These are phyloP conservation scores for Aspergillus coremiiformis DNA, from an alignment of 495 filamentous ascomycete species.

Conservation along the genomic window DNA sequence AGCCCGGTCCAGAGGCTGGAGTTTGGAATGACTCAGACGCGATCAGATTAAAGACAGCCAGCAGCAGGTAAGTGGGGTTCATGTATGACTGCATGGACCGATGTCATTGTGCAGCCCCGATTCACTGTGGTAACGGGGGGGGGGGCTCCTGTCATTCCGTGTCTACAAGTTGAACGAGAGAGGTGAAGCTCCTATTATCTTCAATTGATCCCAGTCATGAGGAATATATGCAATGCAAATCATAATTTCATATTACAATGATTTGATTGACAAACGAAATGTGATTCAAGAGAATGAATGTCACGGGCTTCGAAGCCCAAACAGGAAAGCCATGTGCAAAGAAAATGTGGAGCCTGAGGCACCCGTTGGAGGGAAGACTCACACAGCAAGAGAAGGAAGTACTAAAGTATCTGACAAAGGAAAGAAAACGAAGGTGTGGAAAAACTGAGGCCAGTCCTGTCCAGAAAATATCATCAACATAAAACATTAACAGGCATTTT, in stretches of 20 bases:
- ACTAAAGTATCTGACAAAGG: slow-evolving; percentile 17
- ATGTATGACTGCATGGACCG: neutral
- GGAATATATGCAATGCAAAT: slow-evolving; percentile 26
- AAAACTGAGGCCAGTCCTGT: slow-evolving; percentile 7
- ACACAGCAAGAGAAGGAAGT: no score
- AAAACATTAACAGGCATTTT: slow-evolving; percentile 22
- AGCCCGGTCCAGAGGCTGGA: no score
- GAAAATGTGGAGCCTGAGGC: neutral
- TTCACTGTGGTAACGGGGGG: no score
- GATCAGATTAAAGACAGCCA: neutral
- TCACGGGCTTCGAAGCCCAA: slow-evolving; percentile 4
- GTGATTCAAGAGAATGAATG: slow-evolving; percentile 10
- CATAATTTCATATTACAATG: slow-evolving; percentile 5
- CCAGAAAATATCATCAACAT: slow-evolving; percentile 13
- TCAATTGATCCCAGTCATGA: neutral
- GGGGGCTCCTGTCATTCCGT: no score
- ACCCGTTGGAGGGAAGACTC: neutral
- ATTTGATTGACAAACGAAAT: slow-evolving; percentile 11
- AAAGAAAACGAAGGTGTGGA: slow-evolving; percentile 1
- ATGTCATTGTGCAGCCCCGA: neutral
- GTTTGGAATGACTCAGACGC: neutral
- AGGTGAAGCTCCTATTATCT: neutral
- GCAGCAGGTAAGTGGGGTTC: neutral
- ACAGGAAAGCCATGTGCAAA: slow-evolving; percentile 3
- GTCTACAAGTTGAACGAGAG: no score